Percentiles rank a stretch among this genome's conserved stretches.
These are phyloP conservation scores for Lactifluus rugatus DNA, from an alignment of 768 basidiomycete genomes.

Conservation along the genomic window DNA sequence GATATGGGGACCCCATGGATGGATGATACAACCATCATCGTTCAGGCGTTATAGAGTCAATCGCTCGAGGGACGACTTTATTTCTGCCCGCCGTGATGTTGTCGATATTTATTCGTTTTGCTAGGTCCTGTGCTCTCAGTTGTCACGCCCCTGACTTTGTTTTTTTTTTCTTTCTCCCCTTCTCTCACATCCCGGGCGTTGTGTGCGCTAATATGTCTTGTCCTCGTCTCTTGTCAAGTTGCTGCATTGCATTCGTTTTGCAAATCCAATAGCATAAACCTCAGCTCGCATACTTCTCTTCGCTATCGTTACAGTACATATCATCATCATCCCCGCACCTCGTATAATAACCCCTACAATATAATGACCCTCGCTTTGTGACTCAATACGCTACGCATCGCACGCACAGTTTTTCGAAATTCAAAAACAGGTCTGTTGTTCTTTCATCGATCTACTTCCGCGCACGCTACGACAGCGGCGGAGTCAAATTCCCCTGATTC, in stretches of 20 bases:
- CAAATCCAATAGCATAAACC: background rate
- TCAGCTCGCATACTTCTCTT: background rate
- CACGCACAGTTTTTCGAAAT: too few species aligned
- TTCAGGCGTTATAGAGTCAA: conserved; percentile 27
- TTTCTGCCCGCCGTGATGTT: too few species aligned
- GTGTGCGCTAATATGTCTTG: background rate
- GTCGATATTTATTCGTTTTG: background rate
- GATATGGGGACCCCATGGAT: conserved; percentile 44
- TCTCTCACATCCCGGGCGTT: background rate
- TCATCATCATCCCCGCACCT: background rate
- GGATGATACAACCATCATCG: conserved; percentile 40
- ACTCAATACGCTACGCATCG: background rate
- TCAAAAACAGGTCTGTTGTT: too few species aligned
- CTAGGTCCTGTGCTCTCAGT: background rate
- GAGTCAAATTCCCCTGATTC: too few species aligned
- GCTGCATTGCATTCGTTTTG: background rate
- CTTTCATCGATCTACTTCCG: too few species aligned
- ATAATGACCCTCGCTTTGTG: background rate
- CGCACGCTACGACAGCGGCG: too few species aligned
- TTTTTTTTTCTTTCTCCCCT: background rate
- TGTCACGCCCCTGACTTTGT: background rate
- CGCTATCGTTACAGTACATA: background rate
- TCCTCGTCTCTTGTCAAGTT: background rate
- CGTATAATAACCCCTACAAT: background rate
- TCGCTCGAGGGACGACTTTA: background rate